Conservation (phyloP, 75 land plant genomes). For the Pinus albicaulis region DNA sequence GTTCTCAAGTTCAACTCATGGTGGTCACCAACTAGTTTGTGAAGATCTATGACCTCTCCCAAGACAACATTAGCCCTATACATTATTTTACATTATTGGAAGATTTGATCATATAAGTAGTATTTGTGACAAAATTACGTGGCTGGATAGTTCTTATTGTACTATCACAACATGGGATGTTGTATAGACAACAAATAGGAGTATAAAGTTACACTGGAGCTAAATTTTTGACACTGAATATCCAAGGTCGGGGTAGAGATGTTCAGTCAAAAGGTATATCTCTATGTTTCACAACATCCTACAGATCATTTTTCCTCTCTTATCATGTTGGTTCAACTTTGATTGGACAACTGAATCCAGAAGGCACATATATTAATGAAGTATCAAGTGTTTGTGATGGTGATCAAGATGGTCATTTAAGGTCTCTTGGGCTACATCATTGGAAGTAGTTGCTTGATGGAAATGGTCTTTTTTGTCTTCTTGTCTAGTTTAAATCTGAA, state of each 20-base stretch:
- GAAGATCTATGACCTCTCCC: too few relatives aligned
- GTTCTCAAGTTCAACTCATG: too few relatives aligned
- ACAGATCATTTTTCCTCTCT: conserved; percentile 65
- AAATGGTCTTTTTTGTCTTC: conserved; percentile 74
- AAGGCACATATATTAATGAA: conserved; percentile 55
- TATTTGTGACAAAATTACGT: too few relatives aligned
- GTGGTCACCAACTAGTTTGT: too few relatives aligned
- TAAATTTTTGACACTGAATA: conserved; percentile 55
- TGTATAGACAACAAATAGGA: too few relatives aligned
- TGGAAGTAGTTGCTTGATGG: conserved; percentile 88
- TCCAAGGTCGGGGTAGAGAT: conserved; percentile 46
- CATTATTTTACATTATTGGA: too few relatives aligned
- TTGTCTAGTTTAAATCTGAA: conserved; percentile 68
- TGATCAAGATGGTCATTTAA: conserved; percentile 73
- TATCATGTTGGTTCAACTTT: conserved; percentile 73
- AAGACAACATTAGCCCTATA: too few relatives aligned
- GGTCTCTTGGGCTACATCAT: conserved; percentile 75
- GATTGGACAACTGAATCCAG: conserved; percentile 63
- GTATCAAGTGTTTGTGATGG: conserved; percentile 61
- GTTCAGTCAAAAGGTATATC: conserved; percentile 63
- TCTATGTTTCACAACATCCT: conserved; percentile 63
- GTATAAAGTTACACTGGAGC: conserved; percentile 43
- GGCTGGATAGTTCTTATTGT: too few relatives aligned
- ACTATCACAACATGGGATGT: too few relatives aligned
- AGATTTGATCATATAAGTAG: too few relatives aligned